phyloP scores from a whole-genome alignment of 371 early-diverging fungal genomes.

The Mortierella sp. region DNA sequence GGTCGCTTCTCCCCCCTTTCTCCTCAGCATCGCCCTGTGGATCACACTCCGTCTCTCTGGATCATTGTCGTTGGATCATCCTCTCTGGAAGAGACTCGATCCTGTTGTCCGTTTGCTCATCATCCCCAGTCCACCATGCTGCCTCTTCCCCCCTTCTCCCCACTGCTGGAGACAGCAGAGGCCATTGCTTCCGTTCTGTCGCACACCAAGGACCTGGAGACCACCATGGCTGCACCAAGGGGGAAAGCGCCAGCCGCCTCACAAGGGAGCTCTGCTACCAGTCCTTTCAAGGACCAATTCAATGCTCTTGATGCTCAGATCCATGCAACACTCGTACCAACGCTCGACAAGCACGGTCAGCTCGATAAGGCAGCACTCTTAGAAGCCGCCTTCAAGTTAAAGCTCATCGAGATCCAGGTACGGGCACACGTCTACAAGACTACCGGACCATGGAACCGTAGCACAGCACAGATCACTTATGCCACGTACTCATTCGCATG shows the following conservation, averaged over 20 bases:
- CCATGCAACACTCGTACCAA: conserved; percentile 13
- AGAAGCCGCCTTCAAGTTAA: conserved; percentile 46
- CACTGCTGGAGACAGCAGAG: conserved; percentile 24
- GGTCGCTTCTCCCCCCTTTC: too few species aligned
- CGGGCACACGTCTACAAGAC: not conserved
- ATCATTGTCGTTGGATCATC: too few species aligned
- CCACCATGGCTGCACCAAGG: not conserved
- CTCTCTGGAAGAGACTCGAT: too few species aligned
- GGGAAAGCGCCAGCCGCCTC: not conserved
- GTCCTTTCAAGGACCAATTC: conserved; percentile 9
- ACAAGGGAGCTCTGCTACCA: not conserved
- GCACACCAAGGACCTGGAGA: conserved; percentile 1
- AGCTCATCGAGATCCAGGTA: conserved; percentile 43
- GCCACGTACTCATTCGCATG: not conserved
- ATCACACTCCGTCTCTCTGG: too few species aligned
- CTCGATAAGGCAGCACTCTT: conserved; percentile 25
- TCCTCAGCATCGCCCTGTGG: too few species aligned
- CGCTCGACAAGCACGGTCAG: conserved; percentile 14
- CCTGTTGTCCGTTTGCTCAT: not conserved
- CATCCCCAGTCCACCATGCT: not conserved
- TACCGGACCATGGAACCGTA: not conserved
- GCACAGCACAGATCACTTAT: too few species aligned
- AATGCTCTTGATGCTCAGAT: conserved; percentile 24
- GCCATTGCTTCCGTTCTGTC: conserved; percentile 24
- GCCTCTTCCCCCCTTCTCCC: conserved; percentile 25